These are phyloP conservation scores for Zelonia costaricensis DNA, from an alignment of 208 protist genomes.

Conservation along the genomic window DNA sequence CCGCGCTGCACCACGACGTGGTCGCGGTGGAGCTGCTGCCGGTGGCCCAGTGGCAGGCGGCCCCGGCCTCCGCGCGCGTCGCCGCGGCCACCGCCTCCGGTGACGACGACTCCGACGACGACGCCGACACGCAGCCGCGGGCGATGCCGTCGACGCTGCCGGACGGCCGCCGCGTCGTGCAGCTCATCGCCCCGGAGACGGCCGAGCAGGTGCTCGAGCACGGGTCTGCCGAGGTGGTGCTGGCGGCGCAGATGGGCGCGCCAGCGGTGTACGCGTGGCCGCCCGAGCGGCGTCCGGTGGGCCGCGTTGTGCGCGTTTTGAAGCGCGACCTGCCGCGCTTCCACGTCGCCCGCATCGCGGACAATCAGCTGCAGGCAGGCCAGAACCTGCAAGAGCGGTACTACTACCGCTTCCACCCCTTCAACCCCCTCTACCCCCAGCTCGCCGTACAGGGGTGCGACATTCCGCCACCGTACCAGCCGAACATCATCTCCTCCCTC, in stretches of 20 bases:
- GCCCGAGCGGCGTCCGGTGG: conserved; percentile 25
- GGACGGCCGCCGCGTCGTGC: conserved; percentile 54
- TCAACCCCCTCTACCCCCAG: conserved; percentile 62
- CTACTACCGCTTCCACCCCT: conserved; percentile 70
- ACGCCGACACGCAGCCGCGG: conserved; percentile 1
- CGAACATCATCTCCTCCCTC: conserved; percentile 37
- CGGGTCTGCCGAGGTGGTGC: conserved; percentile 22
- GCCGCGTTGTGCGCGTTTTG: conserved; percentile 51
- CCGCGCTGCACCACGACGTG: conserved; percentile 58
- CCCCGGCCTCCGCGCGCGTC: not conserved
- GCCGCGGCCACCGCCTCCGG: not conserved
- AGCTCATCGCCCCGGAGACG: conserved; percentile 28
- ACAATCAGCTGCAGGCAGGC: conserved; percentile 34
- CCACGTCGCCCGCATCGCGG: conserved; percentile 44
- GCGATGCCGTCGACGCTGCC: conserved; percentile 37
- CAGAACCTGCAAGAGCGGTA: conserved; percentile 35
- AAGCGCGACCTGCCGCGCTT: conserved; percentile 35
- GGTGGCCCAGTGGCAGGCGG: conserved; percentile 12
- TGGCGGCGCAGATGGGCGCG: conserved; percentile 31
- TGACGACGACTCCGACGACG: conserved; percentile 2
- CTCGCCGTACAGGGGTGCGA: conserved; percentile 60
- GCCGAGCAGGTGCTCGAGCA: not conserved
- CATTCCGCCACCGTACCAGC: conserved; percentile 45
- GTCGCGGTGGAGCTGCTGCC: conserved; percentile 66
- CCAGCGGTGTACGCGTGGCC: conserved; percentile 36